Conservation (phyloP, 2,329 filamentous ascomycete genomes). For the Leptosphaerulina australis region DNA sequence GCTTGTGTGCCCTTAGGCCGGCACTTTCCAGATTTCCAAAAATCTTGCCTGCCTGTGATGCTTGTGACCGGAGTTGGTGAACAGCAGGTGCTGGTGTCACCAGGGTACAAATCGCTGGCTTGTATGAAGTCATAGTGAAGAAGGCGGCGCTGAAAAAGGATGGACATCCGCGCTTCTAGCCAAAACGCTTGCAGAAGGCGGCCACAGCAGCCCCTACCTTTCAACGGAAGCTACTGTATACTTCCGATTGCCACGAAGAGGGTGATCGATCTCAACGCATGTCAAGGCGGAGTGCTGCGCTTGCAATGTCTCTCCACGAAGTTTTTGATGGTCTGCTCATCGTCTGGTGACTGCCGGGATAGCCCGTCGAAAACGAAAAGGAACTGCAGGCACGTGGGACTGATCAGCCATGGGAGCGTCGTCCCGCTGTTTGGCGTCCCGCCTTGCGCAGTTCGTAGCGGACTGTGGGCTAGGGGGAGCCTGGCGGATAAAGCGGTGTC, state of each 20-base stretch:
- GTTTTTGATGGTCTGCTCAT: constrained; percentile 17
- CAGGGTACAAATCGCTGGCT: background rate
- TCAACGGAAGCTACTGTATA: constrained; percentile 4
- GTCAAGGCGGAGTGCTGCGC: constrained; percentile 17
- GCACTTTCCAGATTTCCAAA: background rate
- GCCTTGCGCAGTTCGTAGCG: constrained; percentile 16
- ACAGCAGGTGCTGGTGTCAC: constrained; percentile 12
- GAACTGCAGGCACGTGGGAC: constrained; percentile 26
- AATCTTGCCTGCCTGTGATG: background rate
- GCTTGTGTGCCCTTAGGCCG: background rate
- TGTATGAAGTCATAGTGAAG: background rate
- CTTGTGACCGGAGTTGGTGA: background rate
- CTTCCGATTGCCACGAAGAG: constrained; percentile 6
- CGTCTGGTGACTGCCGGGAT: constrained; percentile 22
- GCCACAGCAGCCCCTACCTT: constrained; percentile 7
- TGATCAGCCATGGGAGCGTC: constrained; percentile 23
- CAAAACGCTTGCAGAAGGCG: background rate
- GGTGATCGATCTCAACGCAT: constrained; percentile 20
- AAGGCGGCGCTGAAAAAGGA: constrained; percentile 2
- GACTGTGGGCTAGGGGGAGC: constrained; percentile 12
- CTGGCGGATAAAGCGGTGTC: constrained; percentile 24
- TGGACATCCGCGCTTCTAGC: constrained; percentile 7
- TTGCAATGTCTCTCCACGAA: constrained; percentile 4
- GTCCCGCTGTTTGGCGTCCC: constrained; percentile 21
- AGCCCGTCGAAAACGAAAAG: constrained; percentile 20